Conservation (phyloP, 2,329 filamentous ascomycete genomes). For the Aspergillus sp. region DNA sequence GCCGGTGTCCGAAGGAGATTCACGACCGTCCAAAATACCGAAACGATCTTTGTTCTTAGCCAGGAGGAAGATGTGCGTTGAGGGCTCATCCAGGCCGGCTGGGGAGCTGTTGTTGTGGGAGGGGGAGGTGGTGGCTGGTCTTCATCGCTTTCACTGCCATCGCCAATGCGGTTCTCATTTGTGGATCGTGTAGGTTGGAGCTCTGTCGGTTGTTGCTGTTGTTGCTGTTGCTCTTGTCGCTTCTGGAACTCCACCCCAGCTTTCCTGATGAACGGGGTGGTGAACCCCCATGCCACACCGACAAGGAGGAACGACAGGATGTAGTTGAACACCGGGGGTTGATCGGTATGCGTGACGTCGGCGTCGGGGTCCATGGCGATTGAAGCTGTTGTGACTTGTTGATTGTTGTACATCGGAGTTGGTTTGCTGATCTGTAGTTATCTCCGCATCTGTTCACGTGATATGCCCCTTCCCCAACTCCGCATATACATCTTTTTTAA, state of each 20-base stretch:
- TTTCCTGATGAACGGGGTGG: slow-evolving; percentile 85
- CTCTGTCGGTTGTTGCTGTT: slow-evolving; percentile 12
- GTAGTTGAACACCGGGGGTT: slow-evolving; percentile 67
- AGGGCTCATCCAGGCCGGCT: slow-evolving; percentile 23
- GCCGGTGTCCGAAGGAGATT: slow-evolving; percentile 78
- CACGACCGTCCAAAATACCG: slow-evolving; percentile 69
- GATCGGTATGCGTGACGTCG: slow-evolving; percentile 24
- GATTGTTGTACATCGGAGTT: neutral
- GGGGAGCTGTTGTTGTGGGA: neutral
- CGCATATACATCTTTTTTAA: neutral
- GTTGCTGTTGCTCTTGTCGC: slow-evolving; percentile 39
- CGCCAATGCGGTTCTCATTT: neutral
- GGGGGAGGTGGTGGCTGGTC: slow-evolving; percentile 5
- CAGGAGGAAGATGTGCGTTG: slow-evolving; percentile 45
- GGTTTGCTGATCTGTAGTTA: neutral
- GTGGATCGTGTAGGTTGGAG: neutral
- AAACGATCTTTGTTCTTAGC: slow-evolving; percentile 62
- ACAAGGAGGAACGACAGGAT: slow-evolving; percentile 86
- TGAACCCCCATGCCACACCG: slow-evolving; percentile 88
- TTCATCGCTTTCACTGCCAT: slow-evolving; percentile 9
- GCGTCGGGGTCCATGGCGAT: slow-evolving; percentile 34
- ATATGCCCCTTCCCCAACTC: neutral
- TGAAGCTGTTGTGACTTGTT: neutral
- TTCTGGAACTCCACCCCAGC: slow-evolving; percentile 76
- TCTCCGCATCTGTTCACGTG: neutral